These are phyloP conservation scores for Macrolepiota fuliginosa DNA, from an alignment of 768 basidiomycete species.

Conservation along the genomic window DNA sequence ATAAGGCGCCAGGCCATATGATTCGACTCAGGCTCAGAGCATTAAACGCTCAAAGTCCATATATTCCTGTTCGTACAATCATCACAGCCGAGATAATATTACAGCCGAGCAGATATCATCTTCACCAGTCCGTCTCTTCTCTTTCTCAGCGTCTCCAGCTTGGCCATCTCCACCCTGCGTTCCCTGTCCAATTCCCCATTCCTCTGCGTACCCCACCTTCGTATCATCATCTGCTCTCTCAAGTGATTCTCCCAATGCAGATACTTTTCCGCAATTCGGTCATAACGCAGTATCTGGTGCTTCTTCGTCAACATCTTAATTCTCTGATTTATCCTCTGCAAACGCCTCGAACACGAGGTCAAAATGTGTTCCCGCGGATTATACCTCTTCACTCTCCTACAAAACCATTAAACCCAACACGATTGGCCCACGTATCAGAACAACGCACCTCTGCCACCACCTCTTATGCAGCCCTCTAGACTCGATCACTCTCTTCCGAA, in stretches of 20 bases:
- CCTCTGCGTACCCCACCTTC: constrained; percentile 1
- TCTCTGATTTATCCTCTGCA: constrained; percentile 8
- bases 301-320: constrained; percentile 5
- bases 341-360: constrained; percentile 4
- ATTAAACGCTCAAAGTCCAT: no score
- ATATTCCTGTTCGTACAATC: no score
- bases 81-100: not conserved
- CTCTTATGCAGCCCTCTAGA: not conserved
- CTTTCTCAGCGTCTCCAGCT: not conserved
- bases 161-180: not conserved
- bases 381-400: not conserved
- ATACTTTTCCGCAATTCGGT: constrained; percentile 10
- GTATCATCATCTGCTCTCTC: constrained; percentile 10
- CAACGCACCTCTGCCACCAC: constrained; percentile 10
- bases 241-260: constrained; percentile 11
- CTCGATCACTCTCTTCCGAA: not conserved
- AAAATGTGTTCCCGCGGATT: constrained; percentile 1
- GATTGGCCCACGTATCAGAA: not conserved
- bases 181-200: constrained; percentile 8
- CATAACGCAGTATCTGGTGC: constrained; percentile 11
- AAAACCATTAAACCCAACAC: not conserved
- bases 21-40: no score
- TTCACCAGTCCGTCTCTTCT: constrained; percentile 3
- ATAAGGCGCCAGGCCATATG: no score
- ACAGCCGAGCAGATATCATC: constrained; percentile 1